Evolutionary conservation across 2,329 filamentous ascomycete genomes (phyloP).

Genomic region (Cladobotryum protrusum): DNA sequence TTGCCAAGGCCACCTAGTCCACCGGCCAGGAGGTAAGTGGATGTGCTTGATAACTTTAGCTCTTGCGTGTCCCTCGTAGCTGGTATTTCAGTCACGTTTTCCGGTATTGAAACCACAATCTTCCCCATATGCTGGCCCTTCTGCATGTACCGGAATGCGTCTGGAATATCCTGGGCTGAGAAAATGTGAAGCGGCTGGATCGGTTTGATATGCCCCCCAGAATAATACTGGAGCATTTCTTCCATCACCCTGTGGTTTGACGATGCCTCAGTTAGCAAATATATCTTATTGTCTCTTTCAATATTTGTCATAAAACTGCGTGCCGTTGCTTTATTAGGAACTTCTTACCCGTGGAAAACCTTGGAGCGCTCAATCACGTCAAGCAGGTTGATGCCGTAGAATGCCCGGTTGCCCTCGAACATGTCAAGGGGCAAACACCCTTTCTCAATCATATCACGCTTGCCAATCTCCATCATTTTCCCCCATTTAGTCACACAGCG

Average conservation of each 20-base stretch:
- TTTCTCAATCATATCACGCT: conserved; percentile 34
- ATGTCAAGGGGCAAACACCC: conserved; percentile 37
- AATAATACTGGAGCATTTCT: background rate
- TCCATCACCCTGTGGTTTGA: background rate
- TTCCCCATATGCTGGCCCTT: conserved; percentile 16
- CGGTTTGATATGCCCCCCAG: conserved; percentile 2
- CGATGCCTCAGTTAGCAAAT: background rate
- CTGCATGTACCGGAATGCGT: conserved; percentile 16
- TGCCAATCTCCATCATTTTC: conserved; percentile 41
- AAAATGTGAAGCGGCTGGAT: conserved; percentile 12
- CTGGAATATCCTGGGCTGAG: conserved; percentile 7
- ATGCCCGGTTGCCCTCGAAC: conserved; percentile 33
- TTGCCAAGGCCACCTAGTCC: conserved; percentile 17
- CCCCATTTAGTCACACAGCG: conserved; percentile 38
- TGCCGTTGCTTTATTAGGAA: background rate
- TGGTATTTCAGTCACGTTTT: background rate
- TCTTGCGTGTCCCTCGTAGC: background rate
- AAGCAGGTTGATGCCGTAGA: conserved; percentile 25
- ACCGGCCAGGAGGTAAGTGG: conserved; percentile 17
- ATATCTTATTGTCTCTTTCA: background rate
- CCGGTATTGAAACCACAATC: conserved; percentile 13
- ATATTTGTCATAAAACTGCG: background rate
- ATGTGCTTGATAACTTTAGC: conserved; percentile 5
- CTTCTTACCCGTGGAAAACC: background rate
- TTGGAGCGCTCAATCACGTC: background rate